These are phyloP conservation scores for Pichia sp. DNA, from an alignment of 1,139 yeast genomes.

Conservation along the genomic window DNA sequence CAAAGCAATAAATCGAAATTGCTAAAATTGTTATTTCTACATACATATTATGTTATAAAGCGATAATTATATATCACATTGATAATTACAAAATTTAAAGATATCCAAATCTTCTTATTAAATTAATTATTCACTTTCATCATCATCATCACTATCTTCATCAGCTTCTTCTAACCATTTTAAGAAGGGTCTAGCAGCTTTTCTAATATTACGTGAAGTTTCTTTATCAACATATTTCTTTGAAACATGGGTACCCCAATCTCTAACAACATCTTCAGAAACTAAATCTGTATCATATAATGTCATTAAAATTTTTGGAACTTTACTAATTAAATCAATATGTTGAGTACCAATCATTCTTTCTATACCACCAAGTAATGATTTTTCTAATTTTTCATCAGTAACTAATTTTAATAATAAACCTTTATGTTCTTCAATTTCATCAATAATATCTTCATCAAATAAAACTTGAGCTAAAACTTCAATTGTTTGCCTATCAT, in stretches of 20 bases:
- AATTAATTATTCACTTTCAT: conserved; percentile 5
- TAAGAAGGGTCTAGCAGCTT: conserved; percentile 91
- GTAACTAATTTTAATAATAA: conserved; percentile 72
- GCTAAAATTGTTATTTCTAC: too few relatives aligned
- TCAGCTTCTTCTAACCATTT: conserved; percentile 96
- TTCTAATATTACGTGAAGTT: conserved; percentile 86
- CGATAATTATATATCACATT: too few relatives aligned
- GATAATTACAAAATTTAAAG: too few relatives aligned
- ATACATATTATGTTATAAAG: too few relatives aligned
- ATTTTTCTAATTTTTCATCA: conserved; percentile 67
- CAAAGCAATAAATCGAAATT: too few relatives aligned
- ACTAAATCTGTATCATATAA: conserved; percentile 79
- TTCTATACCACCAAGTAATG: conserved; percentile 92
- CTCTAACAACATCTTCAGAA: conserved; percentile 71
- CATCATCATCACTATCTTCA: conserved; percentile 53
- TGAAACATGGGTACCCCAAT: conserved; percentile 90
- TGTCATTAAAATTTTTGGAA: conserved; percentile 77
- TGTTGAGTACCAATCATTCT: conserved; percentile 83
- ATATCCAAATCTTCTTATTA: too few relatives aligned
- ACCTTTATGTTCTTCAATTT: conserved; percentile 74
- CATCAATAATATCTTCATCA: conserved; percentile 67
- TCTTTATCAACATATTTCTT: conserved; percentile 94
- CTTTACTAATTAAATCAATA: conserved; percentile 62
- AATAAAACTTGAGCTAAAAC: conserved; percentile 89
- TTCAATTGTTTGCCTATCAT: conserved; percentile 74